Conservation (phyloP, 148 eudicot genomes). For the Arctostaphylos glauca region DNA sequence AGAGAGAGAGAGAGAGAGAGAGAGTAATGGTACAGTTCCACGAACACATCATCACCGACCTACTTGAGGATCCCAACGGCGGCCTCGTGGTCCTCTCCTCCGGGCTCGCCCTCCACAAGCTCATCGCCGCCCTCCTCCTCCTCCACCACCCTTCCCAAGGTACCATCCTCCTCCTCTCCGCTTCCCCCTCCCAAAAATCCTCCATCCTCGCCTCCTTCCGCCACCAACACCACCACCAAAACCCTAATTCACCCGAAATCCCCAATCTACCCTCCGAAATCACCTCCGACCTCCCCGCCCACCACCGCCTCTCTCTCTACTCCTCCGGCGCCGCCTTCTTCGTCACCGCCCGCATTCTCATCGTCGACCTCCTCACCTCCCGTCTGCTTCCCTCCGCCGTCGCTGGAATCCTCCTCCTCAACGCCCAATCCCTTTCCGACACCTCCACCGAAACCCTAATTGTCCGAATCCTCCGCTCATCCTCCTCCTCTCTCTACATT, state of each 20-base stretch:
- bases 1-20: slow-evolving; percentile 11
- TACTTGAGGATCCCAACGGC: slow-evolving; percentile 72
- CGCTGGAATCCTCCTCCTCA: slow-evolving; percentile 65
- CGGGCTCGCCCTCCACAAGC: slow-evolving; percentile 74
- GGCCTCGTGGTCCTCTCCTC: slow-evolving; percentile 75
- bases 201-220: slow-evolving; percentile 43
- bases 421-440: slow-evolving; percentile 70
- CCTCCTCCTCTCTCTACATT: slow-evolving; percentile 47
- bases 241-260: slow-evolving; percentile 18
- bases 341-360: slow-evolving; percentile 76
- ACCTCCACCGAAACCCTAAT: slow-evolving; percentile 88
- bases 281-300: slow-evolving; percentile 64
- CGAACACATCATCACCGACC: slow-evolving; percentile 79
- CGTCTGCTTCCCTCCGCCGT: slow-evolving; percentile 55
- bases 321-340: slow-evolving; percentile 54
- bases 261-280: slow-evolving; percentile 46
- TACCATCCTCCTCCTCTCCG: slow-evolving; percentile 61
- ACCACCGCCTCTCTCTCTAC: slow-evolving; percentile 65
- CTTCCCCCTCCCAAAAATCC: slow-evolving; percentile 38
- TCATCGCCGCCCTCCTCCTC: slow-evolving; percentile 57
- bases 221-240: slow-evolving; percentile 19
- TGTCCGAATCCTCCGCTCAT: slow-evolving; percentile 61
- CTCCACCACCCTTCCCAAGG: slow-evolving; percentile 68
- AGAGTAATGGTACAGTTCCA: slow-evolving; percentile 69
- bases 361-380: slow-evolving; percentile 74